A percentile compares a stretch with the other conserved stretches of the same genome.
These are phyloP conservation scores for Pseudogymnoascus sp. DNA, from an alignment of 2,329 filamentous ascomycete genomes.

Conservation along the genomic window DNA sequence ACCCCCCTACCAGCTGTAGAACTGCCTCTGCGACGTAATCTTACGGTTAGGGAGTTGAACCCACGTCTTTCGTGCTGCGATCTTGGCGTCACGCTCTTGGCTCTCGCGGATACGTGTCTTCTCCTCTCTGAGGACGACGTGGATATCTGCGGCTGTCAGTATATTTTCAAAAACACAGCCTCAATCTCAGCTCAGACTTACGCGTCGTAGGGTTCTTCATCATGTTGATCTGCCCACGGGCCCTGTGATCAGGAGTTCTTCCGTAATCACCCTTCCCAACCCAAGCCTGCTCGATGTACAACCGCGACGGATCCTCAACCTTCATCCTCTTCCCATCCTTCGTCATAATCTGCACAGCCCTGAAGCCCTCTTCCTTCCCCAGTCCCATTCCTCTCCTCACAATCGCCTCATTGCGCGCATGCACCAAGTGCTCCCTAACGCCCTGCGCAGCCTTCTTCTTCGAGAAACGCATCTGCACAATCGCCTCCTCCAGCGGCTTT, in stretches of 20 bases:
- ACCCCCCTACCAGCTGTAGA: conserved; percentile 71
- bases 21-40: conserved; percentile 75
- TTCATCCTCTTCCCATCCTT: conserved; percentile 67
- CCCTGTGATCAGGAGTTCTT: conserved; percentile 58
- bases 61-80: conserved; percentile 71
- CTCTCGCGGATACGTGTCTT: conserved; percentile 75
- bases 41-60: conserved; percentile 78
- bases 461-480: conserved; percentile 89
- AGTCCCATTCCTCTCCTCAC: conserved; percentile 80
- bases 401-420: conserved; percentile 73
- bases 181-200: conserved; percentile 37
- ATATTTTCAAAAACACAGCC: background rate
- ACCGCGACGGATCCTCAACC: conserved; percentile 64
- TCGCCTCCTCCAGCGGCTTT: conserved; percentile 88
- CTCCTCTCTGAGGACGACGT: conserved; percentile 84
- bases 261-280: conserved; percentile 64
- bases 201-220: conserved; percentile 66
- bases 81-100: conserved; percentile 68
- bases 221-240: conserved; percentile 60
- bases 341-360: conserved; percentile 50
- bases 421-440: conserved; percentile 67
- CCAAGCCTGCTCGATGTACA: conserved; percentile 92
- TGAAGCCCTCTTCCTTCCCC: conserved; percentile 18
- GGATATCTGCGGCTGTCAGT: conserved; percentile 48
- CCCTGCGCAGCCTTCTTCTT: conserved; percentile 87